Base-by-base conservation (phyloP, 2,329 filamentous ascomycete genomes). In the Berkeleyomyces rouxiae region DNA sequence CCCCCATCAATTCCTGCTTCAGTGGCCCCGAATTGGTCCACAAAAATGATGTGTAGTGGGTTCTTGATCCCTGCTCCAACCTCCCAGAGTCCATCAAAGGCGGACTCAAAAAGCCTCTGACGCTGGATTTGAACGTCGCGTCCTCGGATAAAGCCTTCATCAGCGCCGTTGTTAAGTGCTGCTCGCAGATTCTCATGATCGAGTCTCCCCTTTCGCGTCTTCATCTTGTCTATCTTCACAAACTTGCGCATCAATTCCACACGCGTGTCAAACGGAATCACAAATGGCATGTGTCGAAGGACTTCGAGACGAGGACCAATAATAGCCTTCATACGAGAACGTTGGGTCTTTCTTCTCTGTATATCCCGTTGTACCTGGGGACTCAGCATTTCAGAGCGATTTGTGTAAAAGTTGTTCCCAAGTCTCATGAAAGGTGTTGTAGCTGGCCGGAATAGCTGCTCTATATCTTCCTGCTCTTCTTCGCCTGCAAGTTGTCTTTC, bases 1-100 rank as follows among this genome's bases (percentile, higher is more conserved):
- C 93, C 93, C 0, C 93, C 93, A 70, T 99, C 93, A 62, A 99
- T 97, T 7, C 93, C 93, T 10, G 92, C 92, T 74, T 99, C 93
- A 6, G 83, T 79, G 1, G 86, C 82, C 65, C 87, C 88, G 67
- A 95, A 99, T 65, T 90, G 82, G 70, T 99, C 93, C 51, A 96
- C 85, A 71, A 99, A 99, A 0, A 89, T 93, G 69, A 99, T 97
- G 70, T 95, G 90, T 43, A 99, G 96, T 0, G 90, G 90, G 70
- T 97, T 92, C 70, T 97, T 97, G 63, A 99, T 74, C 0, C 85
- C 86, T 11, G 92, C 87, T 0, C 87, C 87, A 4, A 97, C 78
- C 1, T 81, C 73, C 68, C 90, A 96, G 69, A 96, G 96, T 62
- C 90, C 82, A 3, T 85, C 77, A 70, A 85, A 92, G 0, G 93